phyloP scores from a whole-genome alignment of 1,139 yeast species.

The Taphrina betulina region DNA sequence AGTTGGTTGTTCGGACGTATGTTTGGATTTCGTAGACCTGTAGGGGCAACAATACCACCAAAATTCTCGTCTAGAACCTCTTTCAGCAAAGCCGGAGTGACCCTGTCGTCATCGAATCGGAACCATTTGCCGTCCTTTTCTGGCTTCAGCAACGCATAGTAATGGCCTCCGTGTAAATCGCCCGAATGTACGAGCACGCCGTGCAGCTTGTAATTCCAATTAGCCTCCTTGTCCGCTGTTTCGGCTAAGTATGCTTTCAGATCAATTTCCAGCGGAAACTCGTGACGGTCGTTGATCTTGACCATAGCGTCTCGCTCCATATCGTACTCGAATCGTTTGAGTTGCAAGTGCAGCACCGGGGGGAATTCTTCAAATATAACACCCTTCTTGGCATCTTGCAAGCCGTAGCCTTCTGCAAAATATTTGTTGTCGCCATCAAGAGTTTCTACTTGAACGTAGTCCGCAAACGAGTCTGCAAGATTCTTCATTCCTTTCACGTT shows the following conservation, averaged over 20 bases:
- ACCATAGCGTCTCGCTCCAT: conserved; percentile 85
- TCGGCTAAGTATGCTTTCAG: conserved; percentile 74
- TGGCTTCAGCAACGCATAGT: conserved; percentile 90
- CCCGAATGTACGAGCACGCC: conserved; percentile 94
- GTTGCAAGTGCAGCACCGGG: conserved; percentile 85
- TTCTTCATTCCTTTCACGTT: conserved; percentile 82
- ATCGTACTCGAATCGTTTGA: conserved; percentile 92
- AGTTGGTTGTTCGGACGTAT: conserved; percentile 35
- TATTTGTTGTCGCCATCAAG: conserved; percentile 94
- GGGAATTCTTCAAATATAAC: conserved; percentile 90
- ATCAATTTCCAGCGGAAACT: conserved; percentile 82
- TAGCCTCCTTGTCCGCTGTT: conserved; percentile 54
- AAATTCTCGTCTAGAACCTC: conserved; percentile 91
- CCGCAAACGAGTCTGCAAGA: conserved; percentile 72
- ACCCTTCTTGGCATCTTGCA: conserved; percentile 96
- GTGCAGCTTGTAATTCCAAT: conserved; percentile 79
- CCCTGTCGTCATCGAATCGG: conserved; percentile 92
- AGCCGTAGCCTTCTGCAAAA: conserved; percentile 86
- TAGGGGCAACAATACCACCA: conserved; percentile 68
- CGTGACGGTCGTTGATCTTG: conserved; percentile 88
- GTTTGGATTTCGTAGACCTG: conserved; percentile 49
- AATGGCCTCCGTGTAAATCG: conserved; percentile 92
- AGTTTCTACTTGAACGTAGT: conserved; percentile 84
- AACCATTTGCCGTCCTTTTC: conserved; percentile 71
- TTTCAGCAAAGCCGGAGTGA: conserved; percentile 75